A percentile compares a stretch with the other conserved stretches of the same genome.
These are phyloP conservation scores for Polygonum aviculare DNA, from an alignment of 148 eudicot species.

Conservation along the genomic window DNA sequence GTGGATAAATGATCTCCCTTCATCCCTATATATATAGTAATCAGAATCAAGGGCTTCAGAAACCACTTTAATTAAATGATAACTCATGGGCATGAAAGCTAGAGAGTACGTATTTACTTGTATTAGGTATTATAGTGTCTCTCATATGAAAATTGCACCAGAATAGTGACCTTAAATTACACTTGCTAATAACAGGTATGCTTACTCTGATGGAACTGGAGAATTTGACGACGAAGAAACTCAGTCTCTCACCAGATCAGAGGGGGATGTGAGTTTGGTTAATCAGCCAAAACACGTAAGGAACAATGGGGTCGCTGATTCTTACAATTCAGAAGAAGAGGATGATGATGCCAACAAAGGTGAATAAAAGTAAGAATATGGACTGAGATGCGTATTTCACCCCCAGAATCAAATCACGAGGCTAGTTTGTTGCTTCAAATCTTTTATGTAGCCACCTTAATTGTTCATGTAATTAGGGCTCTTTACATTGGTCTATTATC, in stretches of 20 bases:
- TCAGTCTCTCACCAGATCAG: slow-evolving; percentile 53
- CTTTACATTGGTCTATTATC: not conserved
- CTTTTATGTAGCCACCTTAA: not conserved
- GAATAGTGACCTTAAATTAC: not conserved
- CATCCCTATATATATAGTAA: not conserved
- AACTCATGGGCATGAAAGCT: not conserved
- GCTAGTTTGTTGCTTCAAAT: not conserved
- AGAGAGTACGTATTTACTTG: not conserved
- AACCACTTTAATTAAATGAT: not conserved
- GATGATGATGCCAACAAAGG: slow-evolving; percentile 49
- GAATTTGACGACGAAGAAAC: slow-evolving; percentile 74
- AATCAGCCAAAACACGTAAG: slow-evolving; percentile 40
- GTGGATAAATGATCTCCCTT: not conserved
- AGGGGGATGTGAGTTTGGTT: slow-evolving; percentile 65
- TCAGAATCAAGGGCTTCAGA: not conserved
- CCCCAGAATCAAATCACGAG: not conserved
- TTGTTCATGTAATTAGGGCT: not conserved
- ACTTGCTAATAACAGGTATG: slow-evolving; percentile 38
- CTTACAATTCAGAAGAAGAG: slow-evolving; percentile 52
- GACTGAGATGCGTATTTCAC: not conserved
- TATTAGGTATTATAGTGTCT: not conserved
- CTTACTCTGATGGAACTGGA: slow-evolving; percentile 60
- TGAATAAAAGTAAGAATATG: slow-evolving; percentile 21
- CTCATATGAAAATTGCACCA: not conserved
- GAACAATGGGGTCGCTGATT: slow-evolving; percentile 21